Evolutionary conservation across 495 filamentous ascomycete genomes (phyloP), one percentile per base, ranked within the genome.

Genomic region (Tetracladium setigerum): DNA sequence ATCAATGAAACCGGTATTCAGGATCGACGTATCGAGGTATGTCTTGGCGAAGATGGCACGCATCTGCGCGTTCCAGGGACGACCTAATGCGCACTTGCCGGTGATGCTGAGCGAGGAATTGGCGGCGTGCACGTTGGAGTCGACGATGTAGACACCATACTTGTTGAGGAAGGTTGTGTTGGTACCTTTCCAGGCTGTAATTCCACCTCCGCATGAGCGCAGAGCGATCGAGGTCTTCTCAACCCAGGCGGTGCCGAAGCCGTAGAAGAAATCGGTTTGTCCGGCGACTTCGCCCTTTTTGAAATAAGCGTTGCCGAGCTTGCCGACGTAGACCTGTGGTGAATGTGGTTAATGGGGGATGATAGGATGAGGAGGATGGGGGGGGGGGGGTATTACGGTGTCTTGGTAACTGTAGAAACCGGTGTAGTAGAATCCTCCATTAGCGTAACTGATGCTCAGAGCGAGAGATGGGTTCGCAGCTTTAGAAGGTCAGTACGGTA

Each of bases 171-270:
- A 78, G 17, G 76, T 81, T 0, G 77, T 81, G 59, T 83, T 83
- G 1, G 71, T 77, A 12, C 77, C 78, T 45, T 83, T 83, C 79
- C 78, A 82, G 6, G 78, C 78, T n/a, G 76, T 80, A 39, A 82
- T 71, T 38, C 79, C 78, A 47, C 79, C 78, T 19, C 78, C 79
- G 55, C 77, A 81, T 42, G 59, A 58, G 27, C 79, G 71, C 19
- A 82, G 66, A 4, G 61, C 58, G 6, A 81, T 46, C 1, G 59
- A 50, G 4, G 61, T 69, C 2, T 63, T 59, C 51, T 74, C 62
- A 27, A 74, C 59, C 63, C 67, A 77, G 19, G 65, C 66, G 8
- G 71, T 76, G 52, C 72, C 71, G 56, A 77, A 77, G 11, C 62
- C 73, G 62, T 76, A 77, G 6, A 76, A 59, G 59, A 77, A 76